Evolutionary conservation across 2,329 filamentous ascomycete species (phyloP).

Genomic region (Aureobasidium uvarum): DNA sequence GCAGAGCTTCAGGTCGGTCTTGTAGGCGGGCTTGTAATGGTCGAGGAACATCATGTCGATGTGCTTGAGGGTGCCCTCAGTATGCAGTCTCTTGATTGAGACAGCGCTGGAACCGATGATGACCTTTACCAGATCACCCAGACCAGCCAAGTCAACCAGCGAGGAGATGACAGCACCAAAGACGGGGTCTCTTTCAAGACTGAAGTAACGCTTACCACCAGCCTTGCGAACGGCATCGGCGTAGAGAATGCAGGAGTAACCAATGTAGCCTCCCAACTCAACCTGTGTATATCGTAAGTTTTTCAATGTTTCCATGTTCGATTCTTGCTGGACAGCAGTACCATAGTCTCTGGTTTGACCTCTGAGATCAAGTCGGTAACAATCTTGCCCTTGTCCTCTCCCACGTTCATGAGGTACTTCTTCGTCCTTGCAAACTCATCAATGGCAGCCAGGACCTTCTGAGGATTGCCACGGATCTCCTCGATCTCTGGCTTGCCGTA

Average conservation of each 20-base stretch:
- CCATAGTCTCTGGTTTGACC: constrained; percentile 65
- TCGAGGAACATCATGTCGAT: constrained; percentile 77
- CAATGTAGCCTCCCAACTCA: constrained; percentile 77
- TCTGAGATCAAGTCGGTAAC: constrained; percentile 66
- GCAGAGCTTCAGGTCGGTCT: constrained; percentile 70
- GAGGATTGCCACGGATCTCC: constrained; percentile 62
- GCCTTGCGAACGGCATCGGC: constrained; percentile 62
- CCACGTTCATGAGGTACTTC: constrained; percentile 79
- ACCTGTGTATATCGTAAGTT: constrained; percentile 46
- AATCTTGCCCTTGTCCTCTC: constrained; percentile 69
- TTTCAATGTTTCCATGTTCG: constrained; percentile 23
- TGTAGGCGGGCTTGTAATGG: constrained; percentile 76
- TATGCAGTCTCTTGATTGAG: constrained; percentile 61
- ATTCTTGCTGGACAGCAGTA: constrained; percentile 33
- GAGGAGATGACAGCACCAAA: constrained; percentile 68
- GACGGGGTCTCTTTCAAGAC: constrained; percentile 69
- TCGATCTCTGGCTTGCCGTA: constrained; percentile 62
- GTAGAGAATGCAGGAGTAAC: constrained; percentile 78
- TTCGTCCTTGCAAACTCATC: constrained; percentile 65
- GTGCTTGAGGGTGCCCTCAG: constrained; percentile 52
- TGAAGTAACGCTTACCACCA: constrained; percentile 66
- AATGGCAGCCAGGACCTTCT: constrained; percentile 64
- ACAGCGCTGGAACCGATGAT: constrained; percentile 66
- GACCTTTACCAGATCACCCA: constrained; percentile 68
- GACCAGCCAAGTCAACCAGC: constrained; percentile 70